These are phyloP conservation scores for Grifola frondosa DNA, from an alignment of 1,284 basidiomycete species.

Conservation along the genomic window DNA sequence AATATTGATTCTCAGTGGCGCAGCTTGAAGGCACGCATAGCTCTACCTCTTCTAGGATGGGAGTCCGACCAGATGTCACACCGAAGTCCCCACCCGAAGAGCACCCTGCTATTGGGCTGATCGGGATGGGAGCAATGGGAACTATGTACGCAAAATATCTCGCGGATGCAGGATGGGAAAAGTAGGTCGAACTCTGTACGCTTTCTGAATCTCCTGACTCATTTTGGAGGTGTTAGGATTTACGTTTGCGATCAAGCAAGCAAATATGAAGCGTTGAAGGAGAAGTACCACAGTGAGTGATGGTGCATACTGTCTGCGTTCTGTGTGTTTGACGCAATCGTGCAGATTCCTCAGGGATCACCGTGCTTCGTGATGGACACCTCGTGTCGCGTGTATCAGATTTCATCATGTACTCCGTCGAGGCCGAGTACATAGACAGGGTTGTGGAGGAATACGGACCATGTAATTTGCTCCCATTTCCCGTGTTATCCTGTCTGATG, in stretches of 20 bases:
- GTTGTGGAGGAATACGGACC: slow-evolving; percentile 91
- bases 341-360: slow-evolving; percentile 56
- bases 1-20: too few relatives aligned
- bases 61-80: slow-evolving; percentile 37
- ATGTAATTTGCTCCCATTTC: slow-evolving; percentile 61
- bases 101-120: slow-evolving; percentile 82
- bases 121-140: slow-evolving; percentile 96
- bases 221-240: slow-evolving; percentile 54
- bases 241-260: slow-evolving; percentile 90
- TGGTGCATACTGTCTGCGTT: not conserved
- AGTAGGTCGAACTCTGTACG: slow-evolving; percentile 48
- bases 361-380: slow-evolving; percentile 43
- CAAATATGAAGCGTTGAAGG: slow-evolving; percentile 66
- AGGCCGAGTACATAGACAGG: slow-evolving; percentile 84
- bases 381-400: slow-evolving; percentile 31
- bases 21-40: too few relatives aligned
- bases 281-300: slow-evolving; percentile 61
- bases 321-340: slow-evolving; percentile 6
- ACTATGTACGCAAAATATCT: slow-evolving; percentile 86
- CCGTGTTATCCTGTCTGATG: too few relatives aligned
- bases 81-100: slow-evolving; percentile 51
- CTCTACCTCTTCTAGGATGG: too few relatives aligned
- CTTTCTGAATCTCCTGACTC: not conserved
- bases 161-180: slow-evolving; percentile 80
- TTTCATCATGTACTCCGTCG: slow-evolving; percentile 64